A percentile compares a stretch with the other conserved stretches of the same genome.
Evolutionary conservation across 306 rosid genomes (phyloP).

Genomic region (Albizia julibrissin): DNA sequence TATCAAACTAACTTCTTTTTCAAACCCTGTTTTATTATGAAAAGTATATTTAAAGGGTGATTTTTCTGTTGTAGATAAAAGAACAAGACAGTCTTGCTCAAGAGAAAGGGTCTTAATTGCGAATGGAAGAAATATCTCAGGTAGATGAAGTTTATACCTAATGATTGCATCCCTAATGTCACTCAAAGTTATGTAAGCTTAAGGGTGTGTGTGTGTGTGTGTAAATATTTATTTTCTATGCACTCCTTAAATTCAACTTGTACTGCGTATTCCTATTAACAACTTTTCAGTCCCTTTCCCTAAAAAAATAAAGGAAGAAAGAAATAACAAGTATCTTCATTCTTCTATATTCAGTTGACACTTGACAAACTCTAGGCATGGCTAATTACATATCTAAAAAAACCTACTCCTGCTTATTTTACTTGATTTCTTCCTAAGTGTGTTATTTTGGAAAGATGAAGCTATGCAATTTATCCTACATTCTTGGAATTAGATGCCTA

Average conservation of each 20-base stretch:
- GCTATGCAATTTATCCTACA: too few relatives aligned
- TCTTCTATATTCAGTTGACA: neutral
- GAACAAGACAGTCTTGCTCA: conserved; percentile 93
- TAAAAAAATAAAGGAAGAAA: neutral
- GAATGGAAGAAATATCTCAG: conserved; percentile 94
- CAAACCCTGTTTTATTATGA: conserved; percentile 9
- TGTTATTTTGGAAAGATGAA: neutral
- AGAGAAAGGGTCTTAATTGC: conserved; percentile 78
- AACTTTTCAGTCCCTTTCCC: neutral
- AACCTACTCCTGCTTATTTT: neutral
- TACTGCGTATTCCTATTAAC: neutral
- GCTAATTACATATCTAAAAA: neutral
- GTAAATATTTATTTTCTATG: neutral
- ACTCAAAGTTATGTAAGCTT: conserved; percentile 2
- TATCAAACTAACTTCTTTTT: conserved; percentile 19
- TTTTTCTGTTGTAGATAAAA: conserved; percentile 58
- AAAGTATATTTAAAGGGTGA: conserved; percentile 5
- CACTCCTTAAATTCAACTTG: conserved; percentile 16
- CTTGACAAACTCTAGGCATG: neutral
- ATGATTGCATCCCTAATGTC: conserved; percentile 1
- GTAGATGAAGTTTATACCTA: conserved; percentile 38
- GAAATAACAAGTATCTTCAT: neutral
- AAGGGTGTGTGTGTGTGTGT: neutral
- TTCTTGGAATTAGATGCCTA: too few relatives aligned
- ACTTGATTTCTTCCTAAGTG: neutral